Evolutionary conservation across 2,329 filamentous ascomycete genomes (phyloP), one percentile per base, ranked within the genome.

Genomic region (Leptographium radiaticola): DNA sequence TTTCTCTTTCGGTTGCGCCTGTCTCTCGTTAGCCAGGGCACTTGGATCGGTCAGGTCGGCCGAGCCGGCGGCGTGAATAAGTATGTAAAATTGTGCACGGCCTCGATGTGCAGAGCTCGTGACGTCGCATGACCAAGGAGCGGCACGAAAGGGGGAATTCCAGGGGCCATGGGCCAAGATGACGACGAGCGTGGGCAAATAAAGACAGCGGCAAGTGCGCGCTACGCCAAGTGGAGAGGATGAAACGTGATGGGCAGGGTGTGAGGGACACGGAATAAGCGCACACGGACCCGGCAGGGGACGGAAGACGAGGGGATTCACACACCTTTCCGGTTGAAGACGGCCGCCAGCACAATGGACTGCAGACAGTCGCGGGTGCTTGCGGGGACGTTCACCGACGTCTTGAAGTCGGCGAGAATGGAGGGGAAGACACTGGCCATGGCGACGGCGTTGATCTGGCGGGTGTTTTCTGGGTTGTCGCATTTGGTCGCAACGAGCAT

Each of bases 401-500:
- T 84, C 64, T 86, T 84, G 65, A 89, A 85, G 53, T 84, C 81
- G 57, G 81, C 80, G 57, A 91, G 76, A 61, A 81, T 85, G 16
- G 84, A 76, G 56, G 84, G 77, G 60, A 86, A 87, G 59, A 79
- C 83, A 55, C 67, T 68, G 48, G 77, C 71, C 45, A 93, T 76
- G 53, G 72, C 77, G 33, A 81, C 75, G 15, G 84, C 79, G 63
- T 91, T 82, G 54, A 94, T 75, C 64, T 88, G 79, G 63, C 86
- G 83, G 56, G 81, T 73, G 55, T 79, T 76, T 58, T 84, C 79
- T 49, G 84, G 82, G 51, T 82, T 79, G 67, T 96, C 91, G 72
- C 88, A 95, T 74, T 96, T 96, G 67, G 84, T 91, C 53, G 89
- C 88, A 51, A 94, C 87, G 44, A 96, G 77, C 58, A 91, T 77